A percentile compares a stretch with the other conserved stretches of the same genome.
Evolutionary conservation across 2,329 filamentous ascomycete species (phyloP).

Genomic region (Gaeumannomyces tritici): DNA sequence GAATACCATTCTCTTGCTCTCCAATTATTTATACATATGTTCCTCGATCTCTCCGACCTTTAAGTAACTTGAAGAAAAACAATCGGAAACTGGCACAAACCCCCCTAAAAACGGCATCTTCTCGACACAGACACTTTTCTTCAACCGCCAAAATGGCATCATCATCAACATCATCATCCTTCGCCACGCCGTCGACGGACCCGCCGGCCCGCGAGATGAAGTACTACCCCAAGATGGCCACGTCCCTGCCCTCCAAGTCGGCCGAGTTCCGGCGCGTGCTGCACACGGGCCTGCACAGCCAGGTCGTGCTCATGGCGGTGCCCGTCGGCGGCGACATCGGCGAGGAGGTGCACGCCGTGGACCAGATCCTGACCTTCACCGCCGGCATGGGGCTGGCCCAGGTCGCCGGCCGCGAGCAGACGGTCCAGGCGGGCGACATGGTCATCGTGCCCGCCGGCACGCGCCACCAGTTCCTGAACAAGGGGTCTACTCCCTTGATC

Average conservation of each 20-base stretch:
- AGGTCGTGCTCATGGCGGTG: constrained; percentile 56
- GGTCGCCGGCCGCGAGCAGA: constrained; percentile 47
- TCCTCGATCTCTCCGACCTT: not conserved
- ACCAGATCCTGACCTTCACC: constrained; percentile 57
- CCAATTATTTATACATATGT: not conserved
- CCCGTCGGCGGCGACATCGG: constrained; percentile 55
- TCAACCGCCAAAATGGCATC: constrained; percentile 14
- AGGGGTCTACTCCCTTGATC: constrained; percentile 46
- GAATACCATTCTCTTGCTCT: not conserved
- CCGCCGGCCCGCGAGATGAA: constrained; percentile 44
- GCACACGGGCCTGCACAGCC: constrained; percentile 52
- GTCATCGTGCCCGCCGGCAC: constrained; percentile 51
- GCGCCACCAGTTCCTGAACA: constrained; percentile 57
- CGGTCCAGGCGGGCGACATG: constrained; percentile 25
- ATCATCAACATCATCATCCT: constrained; percentile 6
- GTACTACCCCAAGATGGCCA: constrained; percentile 49
- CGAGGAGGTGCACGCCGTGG: constrained; percentile 54
- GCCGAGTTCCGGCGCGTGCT: constrained; percentile 51
- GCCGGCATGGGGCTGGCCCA: constrained; percentile 48
- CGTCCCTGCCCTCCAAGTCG: constrained; percentile 40
- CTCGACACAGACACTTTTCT: not conserved
- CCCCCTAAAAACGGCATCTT: too few relatives aligned
- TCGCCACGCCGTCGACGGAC: constrained; percentile 21
- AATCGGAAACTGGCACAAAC: too few relatives aligned
- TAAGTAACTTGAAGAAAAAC: not conserved